Evolutionary conservation across 225 moss, liverwort and hornwort species (phyloP).

Genomic region (Pleurozium schreberi): DNA sequence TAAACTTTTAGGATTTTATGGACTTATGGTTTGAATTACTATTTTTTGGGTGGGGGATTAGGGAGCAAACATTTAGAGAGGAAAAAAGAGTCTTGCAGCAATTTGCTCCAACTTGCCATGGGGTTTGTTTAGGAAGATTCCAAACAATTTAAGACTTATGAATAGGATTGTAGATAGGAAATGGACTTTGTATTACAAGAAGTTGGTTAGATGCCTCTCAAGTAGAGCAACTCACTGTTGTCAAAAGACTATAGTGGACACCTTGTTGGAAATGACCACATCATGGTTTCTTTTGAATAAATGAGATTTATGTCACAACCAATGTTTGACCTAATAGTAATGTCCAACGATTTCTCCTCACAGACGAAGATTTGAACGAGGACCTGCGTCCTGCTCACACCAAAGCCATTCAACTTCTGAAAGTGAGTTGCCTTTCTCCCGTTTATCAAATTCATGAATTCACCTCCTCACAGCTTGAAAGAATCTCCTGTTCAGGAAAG

Average conservation of each 20-base stretch:
- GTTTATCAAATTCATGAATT: not conserved
- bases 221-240: too few species aligned
- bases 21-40: not conserved
- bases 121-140: not conserved
- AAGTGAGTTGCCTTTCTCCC: slow-evolving; percentile 19
- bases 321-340: too few species aligned
- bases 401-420: slow-evolving; percentile 73
- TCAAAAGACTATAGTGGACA: too few species aligned
- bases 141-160: too few species aligned
- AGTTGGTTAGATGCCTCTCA: not conserved
- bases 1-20: not conserved
- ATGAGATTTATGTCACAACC: too few species aligned
- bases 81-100: rapidly evolving
- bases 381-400: slow-evolving; percentile 41
- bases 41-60: too few species aligned
- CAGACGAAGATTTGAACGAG: slow-evolving; percentile 24
- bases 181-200: not conserved
- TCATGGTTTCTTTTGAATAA: too few species aligned
- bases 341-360: slow-evolving; percentile 55
- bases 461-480: not conserved
- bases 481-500: not conserved
- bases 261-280: too few species aligned
- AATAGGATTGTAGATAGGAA: too few species aligned
- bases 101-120: not conserved
- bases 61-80: too few species aligned